Evolutionary conservation across 805 yeast genomes (phyloP), one percentile per base, ranked within the genome.

Genomic region (Saccharomycopsis javanensis): DNA sequence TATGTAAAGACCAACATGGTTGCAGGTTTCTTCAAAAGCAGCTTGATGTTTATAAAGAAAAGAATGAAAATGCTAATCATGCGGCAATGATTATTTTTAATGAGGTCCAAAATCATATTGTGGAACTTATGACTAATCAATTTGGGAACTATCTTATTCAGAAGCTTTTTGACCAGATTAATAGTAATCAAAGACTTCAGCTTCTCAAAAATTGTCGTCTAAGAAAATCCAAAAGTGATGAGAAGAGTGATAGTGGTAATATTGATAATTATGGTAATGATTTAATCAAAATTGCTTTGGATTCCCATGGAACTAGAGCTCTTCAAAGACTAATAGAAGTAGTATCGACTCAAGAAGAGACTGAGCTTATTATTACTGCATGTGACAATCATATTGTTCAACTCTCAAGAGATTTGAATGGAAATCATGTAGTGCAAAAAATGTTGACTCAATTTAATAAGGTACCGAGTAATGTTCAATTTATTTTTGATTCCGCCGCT

Each of bases 91-190:
- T 82, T 66, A 88, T 94, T 52, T 91, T 89, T 71, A 81, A 81
- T 57, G 97, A 94, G 68, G 86, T 89, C 50, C 80, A 82, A 62
- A 73, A 79, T 37, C 85, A 88, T 64, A 84, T 89, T 57, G 85
- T 88, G 55, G 96, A 89, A 68, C 75, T 94, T 61, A 92, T 94
- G 98, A 79, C 76, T 57, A 96, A 91, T 69, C 96, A 98, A 5
- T 94, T 94, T 73, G 99, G 99, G n/a, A 94, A 94, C 69, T 94
- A 94, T 66, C 75, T 94, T 66, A 81, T 95, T 63, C 99, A 94
- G 71, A 94, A 92, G 69, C 72, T 94, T 57, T 76, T 94, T 62
- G 97, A 91, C 67, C 79, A 82, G 62, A 85, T 90, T 27, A 73
- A 78, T 37, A 75, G 77, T 38, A 84, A 78, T 60, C 95, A 92